Evolutionary conservation across 73 alveolate species (phyloP).

Genomic region (Paramecium tetraurelia): DNA sequence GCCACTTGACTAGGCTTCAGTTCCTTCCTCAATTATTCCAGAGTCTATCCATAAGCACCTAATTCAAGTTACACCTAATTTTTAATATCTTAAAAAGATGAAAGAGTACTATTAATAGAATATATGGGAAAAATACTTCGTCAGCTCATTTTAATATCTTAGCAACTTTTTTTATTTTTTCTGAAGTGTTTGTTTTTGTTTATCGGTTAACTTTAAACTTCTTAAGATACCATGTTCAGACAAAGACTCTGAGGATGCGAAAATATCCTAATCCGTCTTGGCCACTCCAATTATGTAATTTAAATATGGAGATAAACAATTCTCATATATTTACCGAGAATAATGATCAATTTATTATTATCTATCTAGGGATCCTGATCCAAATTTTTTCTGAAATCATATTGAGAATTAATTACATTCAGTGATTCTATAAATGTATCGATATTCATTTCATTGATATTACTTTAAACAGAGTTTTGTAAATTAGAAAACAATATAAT

Average conservation of each 20-base stretch:
- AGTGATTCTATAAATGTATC: constrained; percentile 51
- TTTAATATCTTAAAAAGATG: background rate
- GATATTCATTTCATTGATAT: constrained; percentile 47
- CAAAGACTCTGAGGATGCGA: background rate
- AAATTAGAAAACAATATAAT: constrained; percentile 36
- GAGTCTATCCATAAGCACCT: background rate
- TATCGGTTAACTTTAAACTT: background rate
- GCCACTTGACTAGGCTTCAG: constrained; percentile 25
- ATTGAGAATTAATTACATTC: background rate
- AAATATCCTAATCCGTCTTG: background rate
- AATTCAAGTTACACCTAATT: background rate
- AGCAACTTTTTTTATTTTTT: background rate
- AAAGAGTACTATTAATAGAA: background rate
- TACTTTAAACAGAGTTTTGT: background rate
- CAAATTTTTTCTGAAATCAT: constrained; percentile 5
- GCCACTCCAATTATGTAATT: constrained; percentile 15
- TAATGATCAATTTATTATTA: constrained; percentile 24
- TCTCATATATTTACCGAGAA: constrained; percentile 4
- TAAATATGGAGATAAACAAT: constrained; percentile 27
- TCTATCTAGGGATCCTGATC: background rate
- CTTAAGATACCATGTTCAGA: background rate
- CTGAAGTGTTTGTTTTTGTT: background rate
- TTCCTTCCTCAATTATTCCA: constrained; percentile 17
- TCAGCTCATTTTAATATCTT: background rate
- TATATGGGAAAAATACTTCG: background rate